Conservation (phyloP, 169 alveolate species). For the Babesia ovata region DNA sequence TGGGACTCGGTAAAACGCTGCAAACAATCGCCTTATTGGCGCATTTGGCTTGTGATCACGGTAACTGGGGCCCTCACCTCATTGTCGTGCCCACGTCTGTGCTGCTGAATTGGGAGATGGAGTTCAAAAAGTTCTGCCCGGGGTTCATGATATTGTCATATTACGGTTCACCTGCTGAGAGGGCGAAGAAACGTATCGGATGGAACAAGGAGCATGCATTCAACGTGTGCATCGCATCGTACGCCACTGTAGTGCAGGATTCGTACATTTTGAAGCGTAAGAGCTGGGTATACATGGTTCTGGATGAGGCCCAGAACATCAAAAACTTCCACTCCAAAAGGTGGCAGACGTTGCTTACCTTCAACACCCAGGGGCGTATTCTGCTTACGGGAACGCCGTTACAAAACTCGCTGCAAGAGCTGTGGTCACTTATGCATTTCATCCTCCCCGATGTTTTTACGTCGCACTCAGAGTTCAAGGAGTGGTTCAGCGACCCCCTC, state of each 20-base stretch:
- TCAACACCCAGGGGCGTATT: slow-evolving; percentile 94
- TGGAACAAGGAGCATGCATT: slow-evolving; percentile 94
- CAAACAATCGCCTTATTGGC: slow-evolving; percentile 97
- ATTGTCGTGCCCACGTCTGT: slow-evolving; percentile 99
- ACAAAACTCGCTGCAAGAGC: slow-evolving; percentile 97
- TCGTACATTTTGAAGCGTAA: slow-evolving; percentile 92
- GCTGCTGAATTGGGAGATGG: slow-evolving; percentile 98
- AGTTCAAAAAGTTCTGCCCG: slow-evolving; percentile 97
- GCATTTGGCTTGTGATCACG: slow-evolving; percentile 93
- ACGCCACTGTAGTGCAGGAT: slow-evolving; percentile 94
- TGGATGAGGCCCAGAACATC: slow-evolving; percentile 99
- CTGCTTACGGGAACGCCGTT: slow-evolving; percentile 99
- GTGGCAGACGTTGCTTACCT: slow-evolving; percentile 96
- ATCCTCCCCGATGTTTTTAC: slow-evolving; percentile 96
- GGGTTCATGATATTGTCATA: slow-evolving; percentile 94
- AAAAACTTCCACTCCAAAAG: slow-evolving; percentile 96
- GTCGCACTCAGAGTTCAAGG: slow-evolving; percentile 92
- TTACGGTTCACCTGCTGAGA: slow-evolving; percentile 89
- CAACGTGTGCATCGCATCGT: slow-evolving; percentile 96
- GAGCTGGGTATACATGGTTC: slow-evolving; percentile 95
- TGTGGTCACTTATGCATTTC: slow-evolving; percentile 98
- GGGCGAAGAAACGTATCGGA: slow-evolving; percentile 86
- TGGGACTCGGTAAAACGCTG: slow-evolving; percentile 99
- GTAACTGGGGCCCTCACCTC: slow-evolving; percentile 98
- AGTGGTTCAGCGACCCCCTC: slow-evolving; percentile 95